Conservation (phyloP, 768 basidiomycete species). For the Hemileccinum rubropunctum region DNA sequence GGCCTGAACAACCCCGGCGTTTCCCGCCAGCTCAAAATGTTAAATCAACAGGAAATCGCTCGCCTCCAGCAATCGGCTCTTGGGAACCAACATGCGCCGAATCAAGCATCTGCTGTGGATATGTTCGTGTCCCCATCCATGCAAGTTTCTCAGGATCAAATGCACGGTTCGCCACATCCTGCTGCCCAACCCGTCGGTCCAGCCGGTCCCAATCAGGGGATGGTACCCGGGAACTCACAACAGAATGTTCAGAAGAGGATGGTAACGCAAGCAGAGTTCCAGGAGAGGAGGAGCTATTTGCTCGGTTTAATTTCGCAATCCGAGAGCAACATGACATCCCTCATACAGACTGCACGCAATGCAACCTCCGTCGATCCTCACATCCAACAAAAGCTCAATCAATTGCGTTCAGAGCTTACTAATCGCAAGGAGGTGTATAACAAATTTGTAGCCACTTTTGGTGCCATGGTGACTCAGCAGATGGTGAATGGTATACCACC, state of each 20-base stretch:
- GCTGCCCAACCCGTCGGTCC: conserved; percentile 20
- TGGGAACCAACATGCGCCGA: conserved; percentile 35
- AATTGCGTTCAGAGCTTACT: conserved; percentile 21
- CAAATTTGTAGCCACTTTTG: conserved; percentile 35
- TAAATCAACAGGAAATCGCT: conserved; percentile 40
- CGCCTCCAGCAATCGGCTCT: conserved; percentile 33
- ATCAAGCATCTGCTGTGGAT: conserved; percentile 40
- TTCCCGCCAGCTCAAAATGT: conserved; percentile 42
- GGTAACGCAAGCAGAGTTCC: conserved; percentile 20
- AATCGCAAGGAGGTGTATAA: conserved; percentile 38
- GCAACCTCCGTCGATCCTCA: conserved; percentile 16
- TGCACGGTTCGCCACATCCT: conserved; percentile 51
- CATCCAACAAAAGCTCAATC: conserved; percentile 14
- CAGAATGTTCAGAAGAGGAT: conserved; percentile 26
- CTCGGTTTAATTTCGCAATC: conserved; percentile 6
- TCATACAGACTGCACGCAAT: conserved; percentile 11
- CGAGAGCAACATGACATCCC: conserved; percentile 10
- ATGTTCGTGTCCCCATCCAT: conserved; percentile 49
- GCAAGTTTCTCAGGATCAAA: conserved; percentile 37
- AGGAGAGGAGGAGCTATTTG: conserved; percentile 21
- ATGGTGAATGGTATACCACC: conserved; percentile 22
- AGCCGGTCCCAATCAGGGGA: conserved; percentile 21
- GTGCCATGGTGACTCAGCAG: conserved; percentile 24
- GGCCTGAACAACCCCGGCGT: conserved; percentile 28
- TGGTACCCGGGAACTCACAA: conserved; percentile 18